These are phyloP conservation scores for Leccinellum rugosiceps DNA, from an alignment of 768 basidiomycete species.

Conservation along the genomic window DNA sequence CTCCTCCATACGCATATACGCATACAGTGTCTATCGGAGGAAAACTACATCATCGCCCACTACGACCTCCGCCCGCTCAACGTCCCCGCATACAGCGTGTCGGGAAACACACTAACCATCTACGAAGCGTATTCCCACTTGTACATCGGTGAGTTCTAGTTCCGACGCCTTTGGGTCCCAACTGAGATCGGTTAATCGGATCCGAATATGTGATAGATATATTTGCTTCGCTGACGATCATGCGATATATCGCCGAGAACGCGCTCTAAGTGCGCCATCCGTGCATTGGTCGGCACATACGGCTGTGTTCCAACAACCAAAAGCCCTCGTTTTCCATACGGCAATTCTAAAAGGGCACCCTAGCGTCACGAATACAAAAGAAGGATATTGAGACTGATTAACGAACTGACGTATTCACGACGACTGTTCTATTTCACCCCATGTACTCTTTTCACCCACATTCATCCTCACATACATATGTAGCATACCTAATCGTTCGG, in stretches of 20 bases:
- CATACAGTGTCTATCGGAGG: slow-evolving; percentile 50
- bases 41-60: slow-evolving; percentile 58
- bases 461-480: neutral
- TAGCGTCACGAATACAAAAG: neutral
- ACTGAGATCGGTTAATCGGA: slow-evolving; percentile 1
- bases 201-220: slow-evolving; percentile 39
- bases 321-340: no score
- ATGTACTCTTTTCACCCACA: neutral
- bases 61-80: slow-evolving; percentile 58
- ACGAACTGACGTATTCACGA: neutral
- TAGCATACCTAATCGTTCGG: neutral
- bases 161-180: no score
- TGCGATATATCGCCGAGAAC: slow-evolving; percentile 58
- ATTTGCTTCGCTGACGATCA: slow-evolving; percentile 56
- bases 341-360: neutral
- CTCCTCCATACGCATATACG: neutral
- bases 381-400: neutral
- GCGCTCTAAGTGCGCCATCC: slow-evolving; percentile 32
- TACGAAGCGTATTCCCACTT: slow-evolving; percentile 53
- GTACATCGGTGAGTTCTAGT: slow-evolving; percentile 47
- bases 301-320: neutral
- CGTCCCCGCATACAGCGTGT: slow-evolving; percentile 54
- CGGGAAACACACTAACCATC: slow-evolving; percentile 61
- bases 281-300: neutral
- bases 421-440: neutral